phyloP scores from a whole-genome alignment of 1,284 basidiomycete species.

The Stygiomarasmius scandens region DNA sequence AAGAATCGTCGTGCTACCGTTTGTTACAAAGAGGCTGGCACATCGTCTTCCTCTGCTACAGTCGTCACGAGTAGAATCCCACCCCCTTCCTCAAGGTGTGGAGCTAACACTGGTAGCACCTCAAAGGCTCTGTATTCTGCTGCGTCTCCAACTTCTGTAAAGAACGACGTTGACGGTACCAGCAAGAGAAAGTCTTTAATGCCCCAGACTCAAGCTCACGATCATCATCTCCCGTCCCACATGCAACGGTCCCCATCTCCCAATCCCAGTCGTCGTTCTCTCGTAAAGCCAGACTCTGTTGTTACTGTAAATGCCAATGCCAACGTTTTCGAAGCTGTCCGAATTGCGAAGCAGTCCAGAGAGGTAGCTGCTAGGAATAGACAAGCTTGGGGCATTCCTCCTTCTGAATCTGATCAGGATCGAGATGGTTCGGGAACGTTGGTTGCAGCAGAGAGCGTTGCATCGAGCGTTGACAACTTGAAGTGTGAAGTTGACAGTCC shows the following conservation, averaged over 20 bases:
- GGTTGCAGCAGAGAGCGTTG: constrained; percentile 49
- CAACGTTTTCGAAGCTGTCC: constrained; percentile 32
- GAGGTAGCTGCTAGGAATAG: constrained; percentile 46
- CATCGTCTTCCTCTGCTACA: neutral
- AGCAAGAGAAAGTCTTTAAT: neutral
- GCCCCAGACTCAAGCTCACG: too few species aligned
- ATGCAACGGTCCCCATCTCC: too few species aligned
- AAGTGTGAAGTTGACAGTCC: constrained; percentile 36
- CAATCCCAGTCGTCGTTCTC: too few species aligned
- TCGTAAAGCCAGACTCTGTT: neutral
- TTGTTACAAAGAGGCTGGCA: too few species aligned
- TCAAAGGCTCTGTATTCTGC: too few species aligned
- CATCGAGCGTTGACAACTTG: constrained; percentile 42
- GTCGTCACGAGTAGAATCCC: neutral
- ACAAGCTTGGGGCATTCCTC: constrained; percentile 48
- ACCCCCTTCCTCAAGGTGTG: neutral
- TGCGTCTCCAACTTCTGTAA: too few species aligned
- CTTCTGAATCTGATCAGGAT: constrained; percentile 40
- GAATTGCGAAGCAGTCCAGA: constrained; percentile 39
- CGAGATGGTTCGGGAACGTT: constrained; percentile 23
- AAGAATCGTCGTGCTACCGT: too few species aligned
- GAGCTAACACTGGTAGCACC: neutral
- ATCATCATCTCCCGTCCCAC: too few species aligned
- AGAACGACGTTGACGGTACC: too few species aligned
- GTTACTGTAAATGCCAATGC: too few species aligned